A percentile compares a stretch with the other conserved stretches of the same genome.
These are phyloP conservation scores for Dactylellina sp. DNA, from an alignment of 2,329 filamentous ascomycete genomes.

Conservation along the genomic window DNA sequence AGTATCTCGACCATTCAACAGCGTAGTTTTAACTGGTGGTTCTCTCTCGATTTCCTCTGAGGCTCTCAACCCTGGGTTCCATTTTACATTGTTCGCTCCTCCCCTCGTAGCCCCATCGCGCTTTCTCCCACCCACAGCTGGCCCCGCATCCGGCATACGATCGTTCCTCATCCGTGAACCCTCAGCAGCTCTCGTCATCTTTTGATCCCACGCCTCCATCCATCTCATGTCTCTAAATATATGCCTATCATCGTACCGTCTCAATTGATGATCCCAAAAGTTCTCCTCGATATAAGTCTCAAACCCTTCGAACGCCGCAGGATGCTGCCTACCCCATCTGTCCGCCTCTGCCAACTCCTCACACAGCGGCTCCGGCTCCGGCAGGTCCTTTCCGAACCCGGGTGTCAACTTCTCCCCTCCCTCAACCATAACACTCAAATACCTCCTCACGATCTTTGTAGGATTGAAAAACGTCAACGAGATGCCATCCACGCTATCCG, in stretches of 20 bases:
- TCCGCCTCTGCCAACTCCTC: conserved; percentile 21
- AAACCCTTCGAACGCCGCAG: conserved; percentile 10
- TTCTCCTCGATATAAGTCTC: conserved; percentile 12
- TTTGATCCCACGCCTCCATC: conserved; percentile 20
- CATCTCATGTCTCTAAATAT: conserved; percentile 24
- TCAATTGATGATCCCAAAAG: conserved; percentile 25
- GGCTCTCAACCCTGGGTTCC: background rate
- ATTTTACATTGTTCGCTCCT: background rate
- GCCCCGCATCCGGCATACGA: background rate
- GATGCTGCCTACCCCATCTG: conserved; percentile 25
- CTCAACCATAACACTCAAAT: conserved; percentile 7
- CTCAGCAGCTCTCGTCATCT: background rate
- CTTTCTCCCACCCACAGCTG: background rate
- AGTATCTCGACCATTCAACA: background rate
- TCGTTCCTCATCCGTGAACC: background rate
- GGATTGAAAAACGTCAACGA: conserved; percentile 52
- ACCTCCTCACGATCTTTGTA: conserved; percentile 14
- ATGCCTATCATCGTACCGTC: conserved; percentile 22
- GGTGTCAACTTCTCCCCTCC: conserved; percentile 26
- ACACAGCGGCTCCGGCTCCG: conserved; percentile 6
- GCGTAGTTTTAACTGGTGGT: background rate
- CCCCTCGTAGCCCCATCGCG: background rate
- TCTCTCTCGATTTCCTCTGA: no score
- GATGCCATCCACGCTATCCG: conserved; percentile 54
- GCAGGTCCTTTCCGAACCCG: conserved; percentile 18